phyloP scores from a whole-genome alignment of 2,329 filamentous ascomycete genomes.

The Penicillium rolfsii region DNA sequence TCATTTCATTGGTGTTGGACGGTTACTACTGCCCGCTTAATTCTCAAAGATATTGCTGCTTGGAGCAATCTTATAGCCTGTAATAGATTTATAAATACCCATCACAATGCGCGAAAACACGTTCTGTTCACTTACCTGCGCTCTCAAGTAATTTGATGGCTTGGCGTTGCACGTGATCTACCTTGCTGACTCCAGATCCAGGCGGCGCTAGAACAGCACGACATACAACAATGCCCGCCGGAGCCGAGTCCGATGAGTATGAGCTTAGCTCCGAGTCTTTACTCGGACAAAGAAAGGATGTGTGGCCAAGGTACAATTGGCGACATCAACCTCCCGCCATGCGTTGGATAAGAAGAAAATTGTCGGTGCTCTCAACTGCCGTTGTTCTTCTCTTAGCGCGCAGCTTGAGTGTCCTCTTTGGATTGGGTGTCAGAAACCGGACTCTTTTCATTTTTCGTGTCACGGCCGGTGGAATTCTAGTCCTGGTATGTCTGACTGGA shows the following conservation, averaged over 20 bases:
- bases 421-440: background rate
- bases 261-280: background rate
- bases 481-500: background rate
- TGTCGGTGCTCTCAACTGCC: background rate
- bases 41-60: too few species aligned
- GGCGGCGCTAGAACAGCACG: background rate
- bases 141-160: background rate
- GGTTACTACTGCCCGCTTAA: too few species aligned
- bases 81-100: too few species aligned
- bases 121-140: too few species aligned
- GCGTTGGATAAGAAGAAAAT: background rate
- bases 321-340: background rate
- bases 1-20: too few species aligned
- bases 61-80: too few species aligned
- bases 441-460: background rate
- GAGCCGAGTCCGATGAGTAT: background rate
- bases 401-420: background rate
- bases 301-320: background rate
- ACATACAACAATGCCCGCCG: background rate
- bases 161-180: constrained; percentile 1
- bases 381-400: background rate
- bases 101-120: too few species aligned
- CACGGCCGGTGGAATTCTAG: background rate
- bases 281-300: background rate
- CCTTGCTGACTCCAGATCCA: background rate